Base-by-base conservation (phyloP, 225 moss, liverwort and hornwort genomes). In the Sphagnum contortum region DNA sequence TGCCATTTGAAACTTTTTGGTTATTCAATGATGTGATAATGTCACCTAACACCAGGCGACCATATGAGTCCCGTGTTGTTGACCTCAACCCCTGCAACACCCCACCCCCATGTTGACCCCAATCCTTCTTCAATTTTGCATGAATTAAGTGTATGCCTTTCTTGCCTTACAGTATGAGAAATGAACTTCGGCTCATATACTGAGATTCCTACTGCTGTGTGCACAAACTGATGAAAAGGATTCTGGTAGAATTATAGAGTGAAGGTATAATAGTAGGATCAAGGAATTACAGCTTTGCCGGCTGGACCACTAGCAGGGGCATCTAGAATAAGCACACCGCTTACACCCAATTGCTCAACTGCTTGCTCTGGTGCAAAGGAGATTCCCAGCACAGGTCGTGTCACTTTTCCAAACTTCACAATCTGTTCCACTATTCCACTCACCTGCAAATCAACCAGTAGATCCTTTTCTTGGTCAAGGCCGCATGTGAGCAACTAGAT, bases 361-460 rank as follows among this genome's bases (percentile, higher is more conserved):
- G 89, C 87, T 83, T 98, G 93, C 71, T 98, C 93, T 2, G 87
- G 98, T n/a, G 98, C 93, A 80, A 93, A 98, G 50, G 91, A 93
- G 63, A 98, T 93, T 59, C 98, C 98, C 60, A 93, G 75, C 60
- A 98, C 86, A 45, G 98, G 98, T 61, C 91, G 87, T 59, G 93
- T 98, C 62, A 98, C 98, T 71, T 88, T 93, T 56, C 98, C 98
- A 77, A 73, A 98, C 71, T 80, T 98, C 73, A 93, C 93, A 70
- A 91, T 98, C 66, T 93, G 91, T 58, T 93, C 93, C 69, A 93
- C 98, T 12, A 98, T 98, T 61, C 93, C 93, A 70, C 89, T 98
- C 50, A 93, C 96, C 96, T 92, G 29, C 29, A 29, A 29, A 29
- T 0, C 29, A 29, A 29, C 29, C 29, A 29, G 29, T 29, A 29